Percentiles rank a stretch among this genome's conserved stretches.
Conservation (phyloP, 83 land plant genomes). For the Thuja plicata region DNA sequence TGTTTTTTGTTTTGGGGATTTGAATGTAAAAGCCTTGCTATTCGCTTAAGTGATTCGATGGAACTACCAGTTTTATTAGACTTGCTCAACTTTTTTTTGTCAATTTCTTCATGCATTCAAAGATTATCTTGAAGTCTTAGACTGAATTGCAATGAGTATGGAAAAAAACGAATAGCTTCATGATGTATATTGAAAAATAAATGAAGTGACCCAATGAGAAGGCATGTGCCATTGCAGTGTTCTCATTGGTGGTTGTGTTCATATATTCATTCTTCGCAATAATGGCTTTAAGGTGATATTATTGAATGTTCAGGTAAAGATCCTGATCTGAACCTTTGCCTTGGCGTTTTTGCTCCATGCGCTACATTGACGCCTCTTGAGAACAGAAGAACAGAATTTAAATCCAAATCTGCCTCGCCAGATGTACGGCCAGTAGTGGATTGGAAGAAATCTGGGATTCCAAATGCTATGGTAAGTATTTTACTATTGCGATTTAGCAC, state of each 20-base stretch:
- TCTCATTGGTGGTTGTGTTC: neutral
- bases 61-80: neutral
- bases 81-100: neutral
- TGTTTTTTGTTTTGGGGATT: no score
- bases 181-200: neutral
- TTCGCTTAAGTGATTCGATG: neutral
- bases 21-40: neutral
- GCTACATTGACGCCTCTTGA: neutral
- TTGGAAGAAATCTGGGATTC: neutral
- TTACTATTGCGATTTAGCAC: neutral
- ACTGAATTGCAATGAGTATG: neutral
- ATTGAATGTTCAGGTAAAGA: neutral
- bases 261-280: neutral
- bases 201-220: neutral
- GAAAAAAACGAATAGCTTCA: neutral
- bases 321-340: slow-evolving; percentile 2
- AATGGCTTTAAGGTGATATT: neutral
- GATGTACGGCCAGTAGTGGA: neutral
- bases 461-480: neutral
- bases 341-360: neutral
- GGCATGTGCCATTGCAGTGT: neutral
- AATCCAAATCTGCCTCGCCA: neutral
- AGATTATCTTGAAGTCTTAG: neutral
- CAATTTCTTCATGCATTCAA: neutral
- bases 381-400: neutral